Evolutionary conservation across 768 basidiomycete genomes (phyloP).

Genomic region (Epithele typhae): DNA sequence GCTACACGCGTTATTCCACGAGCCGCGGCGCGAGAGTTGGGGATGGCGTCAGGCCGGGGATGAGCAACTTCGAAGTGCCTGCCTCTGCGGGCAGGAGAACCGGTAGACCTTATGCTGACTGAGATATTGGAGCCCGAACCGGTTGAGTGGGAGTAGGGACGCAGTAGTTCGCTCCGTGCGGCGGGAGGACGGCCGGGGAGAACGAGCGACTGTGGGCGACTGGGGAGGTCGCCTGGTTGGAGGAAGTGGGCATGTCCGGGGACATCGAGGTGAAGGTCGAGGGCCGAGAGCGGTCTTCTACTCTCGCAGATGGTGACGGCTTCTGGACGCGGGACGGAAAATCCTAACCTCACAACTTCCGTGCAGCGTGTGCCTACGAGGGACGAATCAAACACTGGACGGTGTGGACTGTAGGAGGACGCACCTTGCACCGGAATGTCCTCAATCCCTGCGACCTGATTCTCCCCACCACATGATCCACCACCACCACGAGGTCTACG

Average conservation of each 20-base stretch:
- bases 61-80: not conserved
- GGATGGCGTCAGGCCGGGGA: constrained; percentile 6
- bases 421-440: no score
- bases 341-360: no score
- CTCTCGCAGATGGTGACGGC: constrained; percentile 9
- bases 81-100: not conserved
- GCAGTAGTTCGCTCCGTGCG: constrained; percentile 1
- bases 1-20: constrained; percentile 12
- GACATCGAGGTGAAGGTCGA: constrained; percentile 7
- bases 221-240: constrained; percentile 6
- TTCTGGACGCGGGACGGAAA: not conserved
- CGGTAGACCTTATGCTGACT: constrained; percentile 2
- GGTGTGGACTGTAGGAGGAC: no score
- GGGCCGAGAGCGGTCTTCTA: constrained; percentile 10
- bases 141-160: constrained; percentile 5
- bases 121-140: constrained; percentile 4
- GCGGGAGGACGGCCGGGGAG: constrained; percentile 7
- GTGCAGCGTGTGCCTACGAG: no score
- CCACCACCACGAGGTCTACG: no score
- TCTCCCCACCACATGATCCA: no score
- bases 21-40: constrained; percentile 7
- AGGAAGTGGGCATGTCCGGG: constrained; percentile 3
- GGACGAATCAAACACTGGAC: no score
- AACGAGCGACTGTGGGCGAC: constrained; percentile 10
- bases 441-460: no score